phyloP scores from a whole-genome alignment of 805 yeast species.

The Wickerhamomyces xylosicus region DNA sequence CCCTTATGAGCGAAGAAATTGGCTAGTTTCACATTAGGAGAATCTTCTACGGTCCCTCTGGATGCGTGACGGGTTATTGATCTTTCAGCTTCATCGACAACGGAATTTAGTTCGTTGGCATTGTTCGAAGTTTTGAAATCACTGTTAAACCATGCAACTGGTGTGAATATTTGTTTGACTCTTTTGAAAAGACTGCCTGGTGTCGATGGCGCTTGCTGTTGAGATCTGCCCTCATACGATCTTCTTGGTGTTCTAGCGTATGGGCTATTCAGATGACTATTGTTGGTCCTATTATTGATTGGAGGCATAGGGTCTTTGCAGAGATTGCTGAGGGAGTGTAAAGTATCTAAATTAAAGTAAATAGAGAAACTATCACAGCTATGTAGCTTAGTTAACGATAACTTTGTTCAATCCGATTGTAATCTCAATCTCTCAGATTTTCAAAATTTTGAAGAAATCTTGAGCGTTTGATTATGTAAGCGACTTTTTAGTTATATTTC shows the following conservation, averaged over 20 bases:
- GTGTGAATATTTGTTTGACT: constrained; percentile 18
- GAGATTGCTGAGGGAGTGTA: too few species aligned
- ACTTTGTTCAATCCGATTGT: too few species aligned
- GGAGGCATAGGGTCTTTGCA: constrained; percentile 9
- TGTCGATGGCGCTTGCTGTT: constrained; percentile 30
- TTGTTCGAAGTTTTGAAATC: neutral
- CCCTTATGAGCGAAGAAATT: constrained; percentile 69
- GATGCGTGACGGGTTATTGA: constrained; percentile 4
- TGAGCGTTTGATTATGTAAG: too few species aligned
- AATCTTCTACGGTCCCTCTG: constrained; percentile 10
- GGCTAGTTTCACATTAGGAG: constrained; percentile 53
- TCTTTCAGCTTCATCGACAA: constrained; percentile 10
- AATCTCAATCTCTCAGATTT: too few species aligned
- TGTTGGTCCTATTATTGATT: constrained; percentile 3
- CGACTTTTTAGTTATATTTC: too few species aligned
- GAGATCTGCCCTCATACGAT: constrained; percentile 1
- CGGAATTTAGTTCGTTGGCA: constrained; percentile 6
- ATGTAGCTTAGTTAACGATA: too few species aligned
- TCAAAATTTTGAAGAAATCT: neutral
- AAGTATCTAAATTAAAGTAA: too few species aligned
- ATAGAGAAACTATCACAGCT: too few species aligned
- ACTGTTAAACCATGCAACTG: constrained; percentile 8
- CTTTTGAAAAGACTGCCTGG: constrained; percentile 18
- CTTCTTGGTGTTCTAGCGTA: constrained; percentile 9
- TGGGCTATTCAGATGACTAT: constrained; percentile 13